Base-by-base conservation (phyloP, 208 protist genomes). In the Wallacemonas sp. region DNA sequence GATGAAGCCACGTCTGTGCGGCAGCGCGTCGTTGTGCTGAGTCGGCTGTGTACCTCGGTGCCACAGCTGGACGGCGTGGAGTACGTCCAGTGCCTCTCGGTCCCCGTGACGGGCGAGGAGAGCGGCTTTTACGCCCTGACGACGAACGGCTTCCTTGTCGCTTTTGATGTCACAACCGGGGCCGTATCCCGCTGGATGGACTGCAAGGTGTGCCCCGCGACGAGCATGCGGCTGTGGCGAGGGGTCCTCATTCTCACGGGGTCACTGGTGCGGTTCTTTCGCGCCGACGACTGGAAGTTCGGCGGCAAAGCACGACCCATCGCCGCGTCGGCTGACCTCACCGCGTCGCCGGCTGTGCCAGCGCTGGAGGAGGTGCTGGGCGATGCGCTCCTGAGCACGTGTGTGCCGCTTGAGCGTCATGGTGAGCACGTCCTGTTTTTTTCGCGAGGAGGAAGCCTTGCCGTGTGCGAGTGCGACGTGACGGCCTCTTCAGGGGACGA, bases 161-260 rank as follows among this genome's bases (percentile, higher is more conserved):
- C 78, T 12, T 81, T 92, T 52, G 77, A 89, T 67, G 33, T 48
- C n/a, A 39, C 61, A 10, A 89, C 67, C 21, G 86, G 89, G 4
- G 67, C 79, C 0, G 74, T 90, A 19, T 38, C 86, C 36, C 81
- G 81, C n/a, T 95, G 89, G 87, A 95, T 95, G 89, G 85, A 95
- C 66, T 89, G 86, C 70, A 92, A 92, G 73, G 78, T 93, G 29
- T 80, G 72, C 10, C 55, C 71, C 21, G 83, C 80, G 1, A 71
- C 69, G 1, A 59, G 68, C 1, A 70, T 83, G 9, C 71, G 66
- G 15, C 22, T 77, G 1, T 63, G 60, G 10, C 63, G 39, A 1
- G 50, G 46, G n/a, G 67, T 78, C 29, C 76, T 95, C 9, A 26
- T 95, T 0, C 69, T 93, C 2, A 73, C 78, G 24, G 89, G 89